Evolutionary conservation across 805 yeast genomes (phyloP).

Genomic region (Kuraishia ogatae): DNA sequence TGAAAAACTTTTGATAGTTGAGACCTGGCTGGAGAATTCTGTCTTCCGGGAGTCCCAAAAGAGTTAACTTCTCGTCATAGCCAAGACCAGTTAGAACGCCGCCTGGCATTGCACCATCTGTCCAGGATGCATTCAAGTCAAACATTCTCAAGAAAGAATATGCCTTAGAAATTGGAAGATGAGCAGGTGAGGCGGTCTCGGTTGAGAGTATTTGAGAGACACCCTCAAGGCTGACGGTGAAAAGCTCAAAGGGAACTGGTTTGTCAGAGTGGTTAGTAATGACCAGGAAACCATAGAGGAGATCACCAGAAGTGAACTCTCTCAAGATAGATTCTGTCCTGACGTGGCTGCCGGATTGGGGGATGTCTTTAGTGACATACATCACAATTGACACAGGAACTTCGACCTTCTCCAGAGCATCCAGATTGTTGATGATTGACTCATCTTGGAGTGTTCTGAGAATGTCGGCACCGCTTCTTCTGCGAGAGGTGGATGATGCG

Average conservation of each 20-base stretch:
- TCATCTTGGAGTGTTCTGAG: neutral
- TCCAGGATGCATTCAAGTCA: slow-evolving; percentile 2
- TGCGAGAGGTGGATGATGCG: neutral
- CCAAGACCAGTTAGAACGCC: slow-evolving; percentile 18
- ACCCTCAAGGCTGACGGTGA: slow-evolving; percentile 51
- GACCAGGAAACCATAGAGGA: slow-evolving; percentile 45
- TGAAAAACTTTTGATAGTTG: slow-evolving; percentile 46
- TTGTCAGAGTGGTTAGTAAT: slow-evolving; percentile 31
- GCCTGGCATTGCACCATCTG: slow-evolving; percentile 44
- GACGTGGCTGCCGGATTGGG: slow-evolving; percentile 13
- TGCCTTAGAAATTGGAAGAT: neutral
- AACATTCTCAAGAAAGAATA: slow-evolving; percentile 2
- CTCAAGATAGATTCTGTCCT: slow-evolving; percentile 26
- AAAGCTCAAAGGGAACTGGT: slow-evolving; percentile 52
- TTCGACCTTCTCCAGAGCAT: slow-evolving; percentile 11
- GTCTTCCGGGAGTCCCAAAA: slow-evolving; percentile 33
- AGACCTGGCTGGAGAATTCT: slow-evolving; percentile 35
- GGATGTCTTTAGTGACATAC: slow-evolving; percentile 32
- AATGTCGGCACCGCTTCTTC: neutral
- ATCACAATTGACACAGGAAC: slow-evolving; percentile 17
- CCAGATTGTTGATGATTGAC: neutral
- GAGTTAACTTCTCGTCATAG: slow-evolving; percentile 13
- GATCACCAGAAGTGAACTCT: slow-evolving; percentile 61
- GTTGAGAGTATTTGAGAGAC: slow-evolving; percentile 5
- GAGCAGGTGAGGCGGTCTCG: neutral